phyloP scores from a whole-genome alignment of 2,329 filamentous ascomycete genomes.

The Talaromyces sp. region DNA sequence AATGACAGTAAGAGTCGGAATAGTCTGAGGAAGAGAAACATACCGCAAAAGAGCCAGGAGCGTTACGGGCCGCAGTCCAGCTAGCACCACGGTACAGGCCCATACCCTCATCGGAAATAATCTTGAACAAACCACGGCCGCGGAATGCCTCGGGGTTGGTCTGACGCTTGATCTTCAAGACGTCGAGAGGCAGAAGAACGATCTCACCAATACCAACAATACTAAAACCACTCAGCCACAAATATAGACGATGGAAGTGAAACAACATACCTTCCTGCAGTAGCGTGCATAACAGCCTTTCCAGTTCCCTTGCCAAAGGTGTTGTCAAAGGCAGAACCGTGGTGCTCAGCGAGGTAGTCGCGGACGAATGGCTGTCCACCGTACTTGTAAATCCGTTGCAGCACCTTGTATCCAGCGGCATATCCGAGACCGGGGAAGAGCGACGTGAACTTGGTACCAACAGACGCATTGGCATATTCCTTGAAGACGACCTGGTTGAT shows the following conservation, averaged over 20 bases:
- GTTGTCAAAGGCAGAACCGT: constrained; percentile 76
- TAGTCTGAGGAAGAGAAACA: constrained; percentile 32
- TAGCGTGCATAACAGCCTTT: constrained; percentile 97
- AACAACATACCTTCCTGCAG: constrained; percentile 69
- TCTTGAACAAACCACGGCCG: constrained; percentile 82
- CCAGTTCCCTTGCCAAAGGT: constrained; percentile 95
- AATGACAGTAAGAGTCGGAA: constrained; percentile 11
- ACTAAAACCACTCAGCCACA: constrained; percentile 40
- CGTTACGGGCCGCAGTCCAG: constrained; percentile 96
- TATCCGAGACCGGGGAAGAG: constrained; percentile 96
- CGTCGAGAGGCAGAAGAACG: constrained; percentile 86
- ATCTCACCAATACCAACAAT: constrained; percentile 97
- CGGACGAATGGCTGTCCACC: constrained; percentile 93
- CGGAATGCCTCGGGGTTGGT: constrained; percentile 98
- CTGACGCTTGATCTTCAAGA: constrained; percentile 99
- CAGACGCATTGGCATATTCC: constrained; percentile 69
- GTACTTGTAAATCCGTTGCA: constrained; percentile 98
- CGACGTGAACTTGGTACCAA: constrained; percentile 78
- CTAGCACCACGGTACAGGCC: constrained; percentile 93
- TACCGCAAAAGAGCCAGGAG: constrained; percentile 93
- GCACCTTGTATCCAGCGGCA: constrained; percentile 93
- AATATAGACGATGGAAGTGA: neutral
- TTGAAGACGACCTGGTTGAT: constrained; percentile 93
- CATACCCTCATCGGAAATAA: constrained; percentile 90
- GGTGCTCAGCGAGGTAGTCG: constrained; percentile 77